Evolutionary conservation across 257 asterid genomes (phyloP).

Genomic region (Linderniella brevidens): DNA sequence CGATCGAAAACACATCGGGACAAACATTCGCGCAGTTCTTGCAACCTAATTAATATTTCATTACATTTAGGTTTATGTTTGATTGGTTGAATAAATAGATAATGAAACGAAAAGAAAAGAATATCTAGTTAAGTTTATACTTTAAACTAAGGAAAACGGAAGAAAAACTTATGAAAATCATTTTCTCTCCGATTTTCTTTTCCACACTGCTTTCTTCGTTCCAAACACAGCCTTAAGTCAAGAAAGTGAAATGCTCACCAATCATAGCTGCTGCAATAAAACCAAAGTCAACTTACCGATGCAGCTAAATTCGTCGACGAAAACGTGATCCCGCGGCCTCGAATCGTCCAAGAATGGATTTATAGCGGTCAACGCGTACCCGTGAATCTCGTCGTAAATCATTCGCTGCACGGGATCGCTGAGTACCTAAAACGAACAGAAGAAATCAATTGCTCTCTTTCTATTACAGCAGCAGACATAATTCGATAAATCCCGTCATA

Average conservation of each 20-base stretch:
- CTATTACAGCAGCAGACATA: too few relatives aligned
- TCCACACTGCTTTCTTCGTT: too few relatives aligned
- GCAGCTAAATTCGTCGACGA: conserved; percentile 99
- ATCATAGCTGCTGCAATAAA: not conserved
- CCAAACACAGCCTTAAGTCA: too few relatives aligned
- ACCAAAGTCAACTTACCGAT: conserved; percentile 50
- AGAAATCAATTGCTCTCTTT: conserved; percentile 2
- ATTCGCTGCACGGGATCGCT: conserved; percentile 92
- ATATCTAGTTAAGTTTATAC: too few relatives aligned
- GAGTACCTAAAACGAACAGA: conserved; percentile 67
- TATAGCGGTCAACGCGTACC: conserved; percentile 69
- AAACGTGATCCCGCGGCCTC: conserved; percentile 57
- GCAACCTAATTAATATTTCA: conserved; percentile 42
- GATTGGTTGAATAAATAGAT: too few relatives aligned
- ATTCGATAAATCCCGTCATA: too few relatives aligned
- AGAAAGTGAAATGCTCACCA: not conserved
- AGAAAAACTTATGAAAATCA: too few relatives aligned
- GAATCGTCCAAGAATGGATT: conserved; percentile 84
- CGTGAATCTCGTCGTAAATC: conserved; percentile 94
- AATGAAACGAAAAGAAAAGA: too few relatives aligned
- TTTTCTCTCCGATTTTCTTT: too few relatives aligned
- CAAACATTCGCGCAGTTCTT: conserved; percentile 91
- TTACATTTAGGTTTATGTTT: too few relatives aligned
- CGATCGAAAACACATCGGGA: conserved; percentile 57
- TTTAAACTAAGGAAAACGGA: too few relatives aligned